Evolutionary conservation across 768 basidiomycete species (phyloP).

Genomic region (Sarcodon sp.): DNA sequence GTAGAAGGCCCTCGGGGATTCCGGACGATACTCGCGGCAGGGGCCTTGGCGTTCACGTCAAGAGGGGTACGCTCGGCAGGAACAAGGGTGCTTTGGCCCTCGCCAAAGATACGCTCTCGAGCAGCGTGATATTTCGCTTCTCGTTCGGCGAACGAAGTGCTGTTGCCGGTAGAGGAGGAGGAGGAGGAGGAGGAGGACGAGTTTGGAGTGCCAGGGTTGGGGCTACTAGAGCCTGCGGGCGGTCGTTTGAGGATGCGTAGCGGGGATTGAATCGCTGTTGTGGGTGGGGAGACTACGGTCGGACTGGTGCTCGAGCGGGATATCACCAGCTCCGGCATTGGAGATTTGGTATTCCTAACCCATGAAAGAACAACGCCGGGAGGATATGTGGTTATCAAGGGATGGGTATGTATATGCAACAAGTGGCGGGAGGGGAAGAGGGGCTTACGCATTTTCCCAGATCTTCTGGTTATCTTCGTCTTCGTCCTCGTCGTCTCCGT

Average conservation of each 20-base stretch:
- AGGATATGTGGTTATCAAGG: neutral
- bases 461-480: constrained; percentile 35
- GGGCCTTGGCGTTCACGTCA: no score
- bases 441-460: constrained; percentile 62
- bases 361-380: neutral
- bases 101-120: constrained; percentile 56
- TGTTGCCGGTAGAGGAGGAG: constrained; percentile 13
- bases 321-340: constrained; percentile 57
- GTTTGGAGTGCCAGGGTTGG: constrained; percentile 3
- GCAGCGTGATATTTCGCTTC: constrained; percentile 67
- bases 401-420: neutral
- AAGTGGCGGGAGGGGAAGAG: constrained; percentile 1
- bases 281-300: constrained; percentile 29
- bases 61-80: no score
- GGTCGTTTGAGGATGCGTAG: constrained; percentile 69
- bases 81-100: no score
- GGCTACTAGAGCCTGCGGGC: constrained; percentile 10
- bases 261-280: constrained; percentile 44
- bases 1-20: no score
- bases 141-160: constrained; percentile 39
- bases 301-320: constrained; percentile 22
- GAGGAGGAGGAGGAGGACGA: constrained; percentile 8
- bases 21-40: no score
- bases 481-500: constrained; percentile 35
- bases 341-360: constrained; percentile 41